Percentiles rank a stretch among this genome's conserved stretches.
Evolutionary conservation across 306 rosid genomes (phyloP).

Genomic region (Castanea crenata): DNA sequence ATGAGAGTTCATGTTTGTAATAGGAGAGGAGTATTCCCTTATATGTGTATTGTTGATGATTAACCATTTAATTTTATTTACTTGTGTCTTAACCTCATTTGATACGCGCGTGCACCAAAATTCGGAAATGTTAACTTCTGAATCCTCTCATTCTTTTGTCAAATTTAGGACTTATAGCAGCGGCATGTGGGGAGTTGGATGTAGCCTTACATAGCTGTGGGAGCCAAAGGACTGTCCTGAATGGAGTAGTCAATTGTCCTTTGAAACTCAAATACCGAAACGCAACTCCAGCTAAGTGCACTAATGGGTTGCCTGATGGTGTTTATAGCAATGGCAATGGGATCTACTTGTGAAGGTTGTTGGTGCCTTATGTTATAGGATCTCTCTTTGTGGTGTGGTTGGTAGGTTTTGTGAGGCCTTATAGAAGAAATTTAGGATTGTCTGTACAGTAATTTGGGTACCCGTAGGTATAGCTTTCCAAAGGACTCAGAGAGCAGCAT

Average conservation of each 20-base stretch:
- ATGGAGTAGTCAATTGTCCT: slow-evolving; percentile 41
- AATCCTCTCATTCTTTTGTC: slow-evolving; percentile 4
- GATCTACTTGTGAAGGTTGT: slow-evolving; percentile 40
- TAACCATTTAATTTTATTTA: too few relatives aligned
- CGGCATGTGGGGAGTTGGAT: slow-evolving; percentile 73
- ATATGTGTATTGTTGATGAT: too few relatives aligned
- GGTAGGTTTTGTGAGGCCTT: slow-evolving; percentile 23
- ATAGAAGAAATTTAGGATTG: slow-evolving; percentile 25
- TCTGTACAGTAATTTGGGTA: slow-evolving; percentile 50
- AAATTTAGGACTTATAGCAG: slow-evolving; percentile 72
- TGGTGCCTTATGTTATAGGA: not conserved
- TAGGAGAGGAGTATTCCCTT: not conserved
- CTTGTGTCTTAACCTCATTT: too few relatives aligned
- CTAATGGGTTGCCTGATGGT: slow-evolving; percentile 37
- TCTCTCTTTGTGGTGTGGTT: not conserved
- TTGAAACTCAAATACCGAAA: slow-evolving; percentile 34
- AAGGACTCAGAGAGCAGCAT: slow-evolving; percentile 40
- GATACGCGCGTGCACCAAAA: not conserved
- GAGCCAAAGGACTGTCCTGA: slow-evolving; percentile 25
- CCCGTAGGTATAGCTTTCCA: slow-evolving; percentile 40
- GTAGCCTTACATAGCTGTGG: slow-evolving; percentile 41
- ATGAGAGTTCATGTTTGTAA: too few relatives aligned
- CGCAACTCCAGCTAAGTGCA: slow-evolving; percentile 29
- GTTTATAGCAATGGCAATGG: slow-evolving; percentile 52
- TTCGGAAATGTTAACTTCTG: slow-evolving; percentile 9